Evolutionary conservation across 192 early-diverging fungal genomes (phyloP), one percentile per base, ranked within the genome.

Genomic region (Backusella westeae): DNA sequence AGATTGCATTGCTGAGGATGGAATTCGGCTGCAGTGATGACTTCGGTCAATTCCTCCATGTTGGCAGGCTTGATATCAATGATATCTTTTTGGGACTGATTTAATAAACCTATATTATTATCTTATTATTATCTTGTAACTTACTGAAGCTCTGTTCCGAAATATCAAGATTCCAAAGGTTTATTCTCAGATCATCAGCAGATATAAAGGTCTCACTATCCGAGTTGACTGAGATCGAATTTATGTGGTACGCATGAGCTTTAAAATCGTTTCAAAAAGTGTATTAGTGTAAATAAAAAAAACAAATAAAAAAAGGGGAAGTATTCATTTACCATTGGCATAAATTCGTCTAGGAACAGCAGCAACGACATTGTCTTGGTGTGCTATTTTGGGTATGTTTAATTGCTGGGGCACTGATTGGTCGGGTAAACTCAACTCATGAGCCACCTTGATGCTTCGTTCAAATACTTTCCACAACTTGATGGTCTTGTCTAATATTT

Each of bases 21-120:
- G 86, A 99, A 99, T 83, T 99, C 97, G 46, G 96, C 96, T 0
- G 96, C 94, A 34, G 98, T 99, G 79, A 99, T 99, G 75, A 99
- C 98, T 81, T 99, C 98, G 14, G 97, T 98, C 77, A 99, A 81
- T 73, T 99, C 98, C 78, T 99, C 98, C 98, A 99, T 99, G 80
- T 98, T 98, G 26, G 92, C 94, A 35, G 98, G 98, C 87, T 99
- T 99, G 81, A 99, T 98, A 80, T 99, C 98, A 63, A 99, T 96
- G 85, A 99, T 97, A 82, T 99, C 94, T 39, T 39, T 39, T 10
- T 44, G 15, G 15, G 42, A 19, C 14, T 44, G 15, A 44, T 4
- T 17, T 15, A 44, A 26, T 44, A 36, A 29, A n/a, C 8, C 3
- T 10, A 29, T 39, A 23, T 0, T 39, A 53, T 5, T 35, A 38